Percentiles rank a stretch among this genome's conserved stretches.
Conservation (phyloP, 2,329 filamentous ascomycete species). For the Beauveria rudraprayagi region DNA sequence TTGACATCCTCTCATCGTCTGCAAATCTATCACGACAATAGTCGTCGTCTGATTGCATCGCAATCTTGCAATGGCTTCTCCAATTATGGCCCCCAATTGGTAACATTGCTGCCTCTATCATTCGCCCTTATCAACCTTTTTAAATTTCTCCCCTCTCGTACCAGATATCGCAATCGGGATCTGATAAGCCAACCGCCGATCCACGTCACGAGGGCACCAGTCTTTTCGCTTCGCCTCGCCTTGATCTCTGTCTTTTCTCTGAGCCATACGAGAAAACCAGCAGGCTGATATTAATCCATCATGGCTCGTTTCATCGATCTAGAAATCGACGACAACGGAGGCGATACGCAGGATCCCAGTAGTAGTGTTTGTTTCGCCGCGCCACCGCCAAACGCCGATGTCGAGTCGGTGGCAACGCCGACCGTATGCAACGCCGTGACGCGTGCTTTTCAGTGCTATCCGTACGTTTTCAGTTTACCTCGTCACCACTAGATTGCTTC, state of each 20-base stretch:
- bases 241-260: neutral
- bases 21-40: no score
- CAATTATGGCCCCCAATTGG: no score
- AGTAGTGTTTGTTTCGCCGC: neutral
- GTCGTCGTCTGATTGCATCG: no score
- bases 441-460: slow-evolving; percentile 29
- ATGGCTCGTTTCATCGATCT: slow-evolving; percentile 20
- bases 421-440: slow-evolving; percentile 19
- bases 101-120: no score
- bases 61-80: no score
- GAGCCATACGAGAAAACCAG: neutral
- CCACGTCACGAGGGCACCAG: slow-evolving; percentile 7
- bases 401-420: neutral
- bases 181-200: neutral
- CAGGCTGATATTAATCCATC: neutral
- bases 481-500: neutral
- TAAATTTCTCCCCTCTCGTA: no score
- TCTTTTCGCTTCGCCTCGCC: neutral
- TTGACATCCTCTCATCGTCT: no score
- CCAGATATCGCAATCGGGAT: no score
- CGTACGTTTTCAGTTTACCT: slow-evolving; percentile 19
- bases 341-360: slow-evolving; percentile 8
- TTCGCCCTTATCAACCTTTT: no score
- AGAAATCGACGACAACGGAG: slow-evolving; percentile 14
- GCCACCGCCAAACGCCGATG: neutral